Evolutionary conservation across 352 stramenopile genomes (phyloP), one percentile per base, ranked within the genome.

Genomic region (Pythium sp.): DNA sequence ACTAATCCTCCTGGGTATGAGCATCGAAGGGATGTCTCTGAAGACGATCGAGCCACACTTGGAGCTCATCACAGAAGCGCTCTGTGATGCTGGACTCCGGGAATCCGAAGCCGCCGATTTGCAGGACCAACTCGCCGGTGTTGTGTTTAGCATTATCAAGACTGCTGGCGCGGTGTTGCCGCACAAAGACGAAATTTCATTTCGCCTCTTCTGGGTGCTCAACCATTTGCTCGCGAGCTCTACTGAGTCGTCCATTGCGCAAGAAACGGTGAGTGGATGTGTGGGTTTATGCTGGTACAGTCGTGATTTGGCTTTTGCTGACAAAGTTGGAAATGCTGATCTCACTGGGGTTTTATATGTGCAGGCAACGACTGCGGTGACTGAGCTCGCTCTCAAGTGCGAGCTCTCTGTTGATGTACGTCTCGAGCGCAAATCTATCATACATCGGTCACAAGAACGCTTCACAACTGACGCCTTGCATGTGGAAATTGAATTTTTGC

Each of bases 201-300:
- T 95, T 51, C 80, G 83, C 8, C 73, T 95, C 8, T 94, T 95
- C 51, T 94, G 87, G 87, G 77, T 95, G 14, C 70, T 95, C 43
- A 93, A 75, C 43, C 82, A 93, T 63, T 64, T 95, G 9, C 66
- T 95, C 5, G 86, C 87, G 3, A 78, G 79, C 8, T 77, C 87
- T 9, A 62, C 75, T 0, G 79, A 91, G 30, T 63, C 67, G 0
- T 91, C 84, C 2, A 47, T 80, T 59, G 82, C 87, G 0, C 74
- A 76, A 43, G 76, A 91, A 69, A 84, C 75, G 72, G 87, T 91
- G 58, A 18, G 51, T 54, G 11, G n/a, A 38, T 24, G 12, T 5
- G 28, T 14, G n/a, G 22, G 22, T 47, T 58, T 32, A 6, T 12
- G 36, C 18, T 34, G 20, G 3, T 41, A 8, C 34, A 41, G 34